These are phyloP conservation scores for Globisporangium rhizosaccharum DNA, from an alignment of 352 stramenopile species.

Conservation along the genomic window DNA sequence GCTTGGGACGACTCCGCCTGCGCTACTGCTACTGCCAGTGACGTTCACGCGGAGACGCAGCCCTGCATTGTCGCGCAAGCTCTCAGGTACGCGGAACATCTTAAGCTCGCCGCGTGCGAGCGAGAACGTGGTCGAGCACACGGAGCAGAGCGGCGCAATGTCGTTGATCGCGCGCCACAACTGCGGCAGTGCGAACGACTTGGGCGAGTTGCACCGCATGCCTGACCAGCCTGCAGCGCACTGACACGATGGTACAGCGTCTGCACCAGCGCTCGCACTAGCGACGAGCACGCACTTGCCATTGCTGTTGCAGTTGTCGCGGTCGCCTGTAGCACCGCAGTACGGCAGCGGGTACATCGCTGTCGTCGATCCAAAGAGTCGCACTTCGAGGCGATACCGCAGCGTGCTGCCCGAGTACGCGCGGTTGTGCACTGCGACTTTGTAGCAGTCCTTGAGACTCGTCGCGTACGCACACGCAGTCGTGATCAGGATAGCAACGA, in stretches of 20 bases:
- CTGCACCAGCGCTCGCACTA: not conserved
- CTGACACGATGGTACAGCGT: conserved; percentile 28
- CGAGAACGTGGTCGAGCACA: conserved; percentile 38
- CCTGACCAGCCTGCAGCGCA: conserved; percentile 61
- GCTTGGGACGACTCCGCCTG: conserved; percentile 26
- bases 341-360: conserved; percentile 17
- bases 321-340: conserved; percentile 17
- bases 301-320: conserved; percentile 40
- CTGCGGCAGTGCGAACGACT: conserved; percentile 43
- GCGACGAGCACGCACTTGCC: conserved; percentile 42
- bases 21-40: conserved; percentile 1
- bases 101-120: conserved; percentile 40
- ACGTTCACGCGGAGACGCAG: conserved; percentile 24
- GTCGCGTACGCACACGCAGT: conserved; percentile 32
- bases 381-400: conserved; percentile 37
- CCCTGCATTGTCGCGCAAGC: conserved; percentile 42
- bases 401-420: conserved; percentile 40
- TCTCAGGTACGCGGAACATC: conserved; percentile 66
- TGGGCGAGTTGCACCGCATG: conserved; percentile 52
- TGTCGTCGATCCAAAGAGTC: conserved; percentile 22
- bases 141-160: conserved; percentile 47
- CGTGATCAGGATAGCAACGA: conserved; percentile 38
- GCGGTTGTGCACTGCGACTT: conserved; percentile 65
- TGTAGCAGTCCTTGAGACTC: conserved; percentile 52
- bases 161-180: conserved; percentile 53